phyloP scores from a whole-genome alignment of 352 stramenopile genomes.

The Phytopythium mirpurense region DNA sequence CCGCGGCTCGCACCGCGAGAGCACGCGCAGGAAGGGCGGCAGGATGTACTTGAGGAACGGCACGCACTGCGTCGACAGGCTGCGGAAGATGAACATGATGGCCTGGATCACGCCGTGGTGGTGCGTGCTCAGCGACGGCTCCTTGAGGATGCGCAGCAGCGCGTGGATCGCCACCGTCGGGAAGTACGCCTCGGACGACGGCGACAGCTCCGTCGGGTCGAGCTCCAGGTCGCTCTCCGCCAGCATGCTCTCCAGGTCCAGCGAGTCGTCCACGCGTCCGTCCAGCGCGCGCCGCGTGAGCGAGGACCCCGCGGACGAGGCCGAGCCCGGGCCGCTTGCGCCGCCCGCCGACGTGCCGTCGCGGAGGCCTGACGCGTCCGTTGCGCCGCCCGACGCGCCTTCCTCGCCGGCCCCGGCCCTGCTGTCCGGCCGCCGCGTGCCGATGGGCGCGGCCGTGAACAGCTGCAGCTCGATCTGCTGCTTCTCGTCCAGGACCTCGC shows the following conservation, averaged over 20 bases:
- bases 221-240: conserved; percentile 56
- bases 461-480: conserved; percentile 84
- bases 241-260: conserved; percentile 71
- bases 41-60: conserved; percentile 97
- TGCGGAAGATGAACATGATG: conserved; percentile 99
- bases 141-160: conserved; percentile 94
- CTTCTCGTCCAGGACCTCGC: conserved; percentile 76
- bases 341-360: no score
- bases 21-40: conserved; percentile 94
- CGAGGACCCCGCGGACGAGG: conserved; percentile 11
- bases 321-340: conserved; percentile 13
- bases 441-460: conserved; percentile 82
- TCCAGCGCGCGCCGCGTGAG: conserved; percentile 2
- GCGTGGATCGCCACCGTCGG: conserved; percentile 96
- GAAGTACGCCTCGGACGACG: conserved; percentile 93
- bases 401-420: conserved; percentile 9
- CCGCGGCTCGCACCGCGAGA: conserved; percentile 87
- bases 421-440: conserved; percentile 53
- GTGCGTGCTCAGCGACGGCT: conserved; percentile 93
- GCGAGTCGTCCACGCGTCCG: conserved; percentile 16
- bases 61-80: conserved; percentile 92
- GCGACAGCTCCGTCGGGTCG: conserved; percentile 65
- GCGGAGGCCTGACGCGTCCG: conserved; percentile 8
- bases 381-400: not conserved
- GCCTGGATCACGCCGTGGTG: conserved; percentile 97